A percentile compares a stretch with the other conserved stretches of the same genome.
These are phyloP conservation scores for Lichtheimia ornata DNA, from an alignment of 371 early-diverging fungal species.

Conservation along the genomic window DNA sequence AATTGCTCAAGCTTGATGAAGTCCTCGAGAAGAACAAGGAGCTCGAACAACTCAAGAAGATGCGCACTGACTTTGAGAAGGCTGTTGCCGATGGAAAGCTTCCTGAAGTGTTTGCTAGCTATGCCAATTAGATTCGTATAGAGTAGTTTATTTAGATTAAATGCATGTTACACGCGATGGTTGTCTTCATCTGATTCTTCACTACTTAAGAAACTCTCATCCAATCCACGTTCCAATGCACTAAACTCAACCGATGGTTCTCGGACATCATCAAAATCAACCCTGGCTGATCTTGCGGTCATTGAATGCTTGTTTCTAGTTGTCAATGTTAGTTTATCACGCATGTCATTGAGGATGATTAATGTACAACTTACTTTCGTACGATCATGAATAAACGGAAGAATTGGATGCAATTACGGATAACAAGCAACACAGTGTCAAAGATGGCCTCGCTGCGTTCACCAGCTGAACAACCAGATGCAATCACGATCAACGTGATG, in stretches of 20 bases:
- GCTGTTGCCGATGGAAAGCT: conserved; percentile 58
- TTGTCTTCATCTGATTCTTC: conserved; percentile 43
- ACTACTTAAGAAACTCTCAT: conserved; percentile 39
- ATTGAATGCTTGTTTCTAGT: conserved; percentile 48
- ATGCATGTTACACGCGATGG: conserved; percentile 9
- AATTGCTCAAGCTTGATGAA: conserved; percentile 69
- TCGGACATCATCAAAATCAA: conserved; percentile 44
- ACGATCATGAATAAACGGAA: conserved; percentile 70
- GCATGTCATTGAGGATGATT: neutral
- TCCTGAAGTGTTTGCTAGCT: conserved; percentile 52
- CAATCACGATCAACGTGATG: conserved; percentile 66
- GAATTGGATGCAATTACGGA: conserved; percentile 73
- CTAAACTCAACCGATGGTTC: conserved; percentile 44
- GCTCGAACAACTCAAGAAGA: conserved; percentile 55
- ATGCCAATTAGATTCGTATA: conserved; percentile 20
- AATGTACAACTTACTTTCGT: conserved; percentile 54
- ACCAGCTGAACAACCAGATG: conserved; percentile 63
- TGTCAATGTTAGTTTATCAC: neutral
- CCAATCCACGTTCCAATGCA: conserved; percentile 34
- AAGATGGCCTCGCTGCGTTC: conserved; percentile 66
- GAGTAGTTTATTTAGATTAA: neutral
- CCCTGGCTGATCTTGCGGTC: conserved; percentile 38
- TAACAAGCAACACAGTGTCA: conserved; percentile 70
- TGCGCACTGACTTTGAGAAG: conserved; percentile 57
- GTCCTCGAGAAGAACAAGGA: conserved; percentile 70